Percentiles rank a stretch among this genome's conserved stretches.
Evolutionary conservation across 805 yeast genomes (phyloP).

Genomic region (Candida tallmaniae): DNA sequence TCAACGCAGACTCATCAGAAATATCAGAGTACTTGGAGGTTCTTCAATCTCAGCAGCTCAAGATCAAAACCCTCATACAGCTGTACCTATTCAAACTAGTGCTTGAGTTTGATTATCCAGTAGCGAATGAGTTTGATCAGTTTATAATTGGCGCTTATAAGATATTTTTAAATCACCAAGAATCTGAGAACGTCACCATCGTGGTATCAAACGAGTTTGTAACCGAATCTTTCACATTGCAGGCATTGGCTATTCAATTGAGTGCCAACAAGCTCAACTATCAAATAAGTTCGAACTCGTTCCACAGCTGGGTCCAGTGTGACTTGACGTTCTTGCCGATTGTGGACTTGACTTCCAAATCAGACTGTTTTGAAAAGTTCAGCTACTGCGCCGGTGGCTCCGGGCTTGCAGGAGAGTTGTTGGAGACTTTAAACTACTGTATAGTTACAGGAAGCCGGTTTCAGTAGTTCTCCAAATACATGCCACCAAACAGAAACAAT

Average conservation of each 20-base stretch:
- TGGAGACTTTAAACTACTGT: constrained; percentile 27
- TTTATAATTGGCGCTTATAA: constrained; percentile 11
- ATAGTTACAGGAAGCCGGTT: constrained; percentile 32
- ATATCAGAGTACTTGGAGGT: no score
- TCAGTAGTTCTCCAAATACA: not conserved
- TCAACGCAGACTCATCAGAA: no score
- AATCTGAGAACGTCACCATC: constrained; percentile 14
- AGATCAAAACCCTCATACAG: constrained; percentile 14
- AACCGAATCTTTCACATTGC: constrained; percentile 27
- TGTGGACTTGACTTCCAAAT: constrained; percentile 25
- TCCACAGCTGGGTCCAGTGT: constrained; percentile 37
- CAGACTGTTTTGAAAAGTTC: constrained; percentile 28
- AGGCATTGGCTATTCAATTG: constrained; percentile 12
- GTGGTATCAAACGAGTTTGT: constrained; percentile 27
- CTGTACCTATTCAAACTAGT: constrained; percentile 18
- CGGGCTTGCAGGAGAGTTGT: constrained; percentile 14
- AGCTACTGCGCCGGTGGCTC: constrained; percentile 20
- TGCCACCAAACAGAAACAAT: no score
- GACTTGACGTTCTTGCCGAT: constrained; percentile 33
- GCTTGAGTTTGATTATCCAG: constrained; percentile 7
- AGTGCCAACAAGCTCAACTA: no score
- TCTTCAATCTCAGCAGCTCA: constrained; percentile 12
- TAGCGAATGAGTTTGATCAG: constrained; percentile 11
- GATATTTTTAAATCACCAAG: constrained; percentile 1
- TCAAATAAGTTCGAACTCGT: constrained; percentile 25